Conservation (phyloP, 257 asterid species). For the Cinchona pubescens region DNA sequence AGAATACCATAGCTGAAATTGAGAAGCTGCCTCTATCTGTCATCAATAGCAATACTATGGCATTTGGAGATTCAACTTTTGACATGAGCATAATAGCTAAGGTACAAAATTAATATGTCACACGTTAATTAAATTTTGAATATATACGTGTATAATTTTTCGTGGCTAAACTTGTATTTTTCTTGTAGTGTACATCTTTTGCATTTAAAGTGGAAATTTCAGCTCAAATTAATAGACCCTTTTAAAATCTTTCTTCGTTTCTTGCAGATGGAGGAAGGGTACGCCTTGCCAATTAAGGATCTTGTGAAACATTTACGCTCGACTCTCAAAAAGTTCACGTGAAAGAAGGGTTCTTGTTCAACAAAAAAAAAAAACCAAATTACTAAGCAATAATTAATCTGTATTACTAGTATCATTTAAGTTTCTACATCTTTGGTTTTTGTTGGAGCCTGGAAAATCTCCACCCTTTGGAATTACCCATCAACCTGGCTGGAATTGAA, state of each 20-base stretch:
- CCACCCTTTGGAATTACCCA: conserved; percentile 12
- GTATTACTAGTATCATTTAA: no score
- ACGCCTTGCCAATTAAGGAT: conserved; percentile 33
- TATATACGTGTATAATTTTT: not conserved
- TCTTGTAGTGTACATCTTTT: not conserved
- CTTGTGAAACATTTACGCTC: conserved; percentile 33
- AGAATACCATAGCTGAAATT: conserved; percentile 2
- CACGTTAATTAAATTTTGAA: not conserved
- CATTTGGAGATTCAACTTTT: conserved; percentile 31
- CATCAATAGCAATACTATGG: not conserved
- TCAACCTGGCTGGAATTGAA: conserved; percentile 11
- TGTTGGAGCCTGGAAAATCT: conserved; percentile 4
- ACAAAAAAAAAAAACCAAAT: no score
- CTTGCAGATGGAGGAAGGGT: conserved; percentile 36
- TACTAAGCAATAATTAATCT: no score
- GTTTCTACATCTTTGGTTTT: not conserved
- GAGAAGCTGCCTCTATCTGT: conserved; percentile 16
- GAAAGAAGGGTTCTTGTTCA: conserved; percentile 6
- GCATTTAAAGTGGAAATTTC: not conserved
- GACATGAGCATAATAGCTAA: conserved; percentile 22
- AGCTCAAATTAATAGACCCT: not conserved
- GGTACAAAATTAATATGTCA: no score
- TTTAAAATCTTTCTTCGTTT: not conserved
- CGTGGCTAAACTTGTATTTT: no score
- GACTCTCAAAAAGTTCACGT: conserved; percentile 27